Base-by-base conservation (phyloP, 1,284 basidiomycete genomes). In the Cutaneotrichosporon dermatis region DNA sequence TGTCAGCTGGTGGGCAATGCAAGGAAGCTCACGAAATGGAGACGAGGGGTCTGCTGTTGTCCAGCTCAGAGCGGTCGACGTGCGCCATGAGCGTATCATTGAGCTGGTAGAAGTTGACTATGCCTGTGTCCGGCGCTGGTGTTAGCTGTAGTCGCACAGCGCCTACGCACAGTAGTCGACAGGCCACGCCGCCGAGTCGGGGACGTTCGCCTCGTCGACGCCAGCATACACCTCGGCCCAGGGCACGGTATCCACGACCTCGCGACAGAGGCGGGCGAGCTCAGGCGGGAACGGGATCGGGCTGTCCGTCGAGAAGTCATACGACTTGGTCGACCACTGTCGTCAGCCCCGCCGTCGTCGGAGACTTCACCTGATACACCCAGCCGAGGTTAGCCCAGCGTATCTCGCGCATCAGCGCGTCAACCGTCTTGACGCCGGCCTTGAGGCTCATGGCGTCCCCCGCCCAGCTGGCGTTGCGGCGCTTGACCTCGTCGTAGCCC, bases 361-460 rank as follows among this genome's bases (percentile, higher is more conserved):
- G 35, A 8, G 15, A 25, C 4, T 4, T 11, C 9, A 45, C 79
- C 62, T 80, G 75, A 74, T 96, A 96, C 55, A 85, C 88, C 85
- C 88, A 90, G 5, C 92, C 92, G 48, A 96, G 88, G 69, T 94
- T 96, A 1, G 90, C 88, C 92, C 92, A 96, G 42, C 92, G 83
- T 41, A 96, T 74, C 10, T 83, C 75, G 71, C 83, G 88, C n/a
- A 92, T 66, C 5, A 93, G 82, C 48, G 81, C 77, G 6, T 81
- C 82, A 0, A 83, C 88, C 2, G 86, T 82, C 15, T 82, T 83
- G 61, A 89, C 87, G 55, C 85, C 80, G 50, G 91, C 46, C 52
- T 72, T 60, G 9, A 65, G 54, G 12, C 54, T 57, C 44, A 56
- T 52, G n/a, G 63, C 51, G 58, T 75, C 74, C 2, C 68, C 71